Base-by-base conservation (phyloP, 1,284 basidiomycete genomes). In the Lignosus rhinocerotis region DNA sequence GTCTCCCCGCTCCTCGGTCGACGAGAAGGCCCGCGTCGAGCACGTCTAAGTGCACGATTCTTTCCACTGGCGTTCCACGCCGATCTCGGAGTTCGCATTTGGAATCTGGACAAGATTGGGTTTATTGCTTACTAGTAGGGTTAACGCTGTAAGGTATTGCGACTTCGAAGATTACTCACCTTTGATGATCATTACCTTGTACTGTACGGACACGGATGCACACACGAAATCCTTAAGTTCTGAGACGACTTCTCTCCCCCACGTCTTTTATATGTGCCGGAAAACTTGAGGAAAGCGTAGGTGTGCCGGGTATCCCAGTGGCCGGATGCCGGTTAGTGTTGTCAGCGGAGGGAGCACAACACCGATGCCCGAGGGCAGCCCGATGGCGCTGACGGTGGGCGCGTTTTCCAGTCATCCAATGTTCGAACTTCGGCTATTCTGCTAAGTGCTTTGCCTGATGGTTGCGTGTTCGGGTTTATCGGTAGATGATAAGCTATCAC, bases 11-110 rank as follows among this genome's bases (percentile, higher is more conserved):
- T 51, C 56, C 34, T 53, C 55, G 25, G 34, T 52, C 48, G 57
- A 64, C 55, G 58, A 58, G 49, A 65, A 67, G 54, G 39, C 53
- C 19, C 49, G 59, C 51, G 61, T 67, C 58, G 50, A 51, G 39
- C 50, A 32, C 50, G 50, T 32, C 25, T 42, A 39, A 30, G 39
- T 25, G 7, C 9, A 7, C 33, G 14, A 1, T 19, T n/a, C 7
- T 4, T n/a, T 1, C 17, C 30, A 19, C 7, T 46, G 11, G 12
- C 6, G 14, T 30, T 43, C 4, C n/a, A 19, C 21, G n/a, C 16
- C 11, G 12, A n/a, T 6, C 2, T 14, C 4, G 14, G 25, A 30
- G 31, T 48, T 34, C 14, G 8, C 14, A 14, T n/a, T 2, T 19
- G 32, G 32, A 46, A 34, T 32, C 25, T 14, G 45, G 1, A 39